A percentile compares a stretch with the other conserved stretches of the same genome.
These are phyloP conservation scores for Vigna reflexopilosa DNA, from an alignment of 306 rosid species.

Conservation along the genomic window DNA sequence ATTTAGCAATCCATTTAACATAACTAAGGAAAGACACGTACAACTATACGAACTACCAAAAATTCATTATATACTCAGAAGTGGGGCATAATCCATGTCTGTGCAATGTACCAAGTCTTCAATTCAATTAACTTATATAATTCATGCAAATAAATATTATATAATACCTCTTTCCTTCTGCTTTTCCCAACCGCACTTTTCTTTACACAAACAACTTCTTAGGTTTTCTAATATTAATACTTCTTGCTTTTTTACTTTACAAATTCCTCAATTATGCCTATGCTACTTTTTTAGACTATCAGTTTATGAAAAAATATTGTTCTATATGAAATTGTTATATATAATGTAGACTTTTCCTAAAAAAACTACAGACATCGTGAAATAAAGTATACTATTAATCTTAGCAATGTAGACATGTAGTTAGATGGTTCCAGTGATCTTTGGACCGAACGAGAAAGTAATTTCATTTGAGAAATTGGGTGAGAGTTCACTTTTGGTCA, in stretches of 20 bases:
- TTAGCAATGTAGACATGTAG: too few species aligned
- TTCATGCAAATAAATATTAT: slow-evolving; percentile 11
- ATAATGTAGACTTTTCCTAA: too few species aligned
- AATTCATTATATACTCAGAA: slow-evolving; percentile 1
- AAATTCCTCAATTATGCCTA: background rate
- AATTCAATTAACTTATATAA: background rate
- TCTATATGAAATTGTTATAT: too few species aligned
- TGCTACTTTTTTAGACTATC: background rate
- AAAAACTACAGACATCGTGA: too few species aligned
- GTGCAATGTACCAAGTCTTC: slow-evolving; percentile 29
- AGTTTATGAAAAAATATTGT: too few species aligned
- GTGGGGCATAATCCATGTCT: slow-evolving; percentile 28
- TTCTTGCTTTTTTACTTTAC: slow-evolving; percentile 22
- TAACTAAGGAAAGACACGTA: background rate
- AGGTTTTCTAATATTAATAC: slow-evolving; percentile 18
- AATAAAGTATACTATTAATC: too few species aligned
- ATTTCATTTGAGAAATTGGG: too few species aligned
- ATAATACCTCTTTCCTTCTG: background rate
- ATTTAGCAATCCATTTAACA: too few species aligned
- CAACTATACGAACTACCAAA: slow-evolving; percentile 41
- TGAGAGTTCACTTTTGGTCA: too few species aligned
- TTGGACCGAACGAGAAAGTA: too few species aligned
- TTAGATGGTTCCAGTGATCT: too few species aligned
- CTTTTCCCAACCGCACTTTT: slow-evolving; percentile 23
- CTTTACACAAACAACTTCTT: slow-evolving; percentile 26